Evolutionary conservation across 2,329 filamentous ascomycete genomes (phyloP), one percentile per base, ranked within the genome.

Genomic region (Botryotinia globosa): DNA sequence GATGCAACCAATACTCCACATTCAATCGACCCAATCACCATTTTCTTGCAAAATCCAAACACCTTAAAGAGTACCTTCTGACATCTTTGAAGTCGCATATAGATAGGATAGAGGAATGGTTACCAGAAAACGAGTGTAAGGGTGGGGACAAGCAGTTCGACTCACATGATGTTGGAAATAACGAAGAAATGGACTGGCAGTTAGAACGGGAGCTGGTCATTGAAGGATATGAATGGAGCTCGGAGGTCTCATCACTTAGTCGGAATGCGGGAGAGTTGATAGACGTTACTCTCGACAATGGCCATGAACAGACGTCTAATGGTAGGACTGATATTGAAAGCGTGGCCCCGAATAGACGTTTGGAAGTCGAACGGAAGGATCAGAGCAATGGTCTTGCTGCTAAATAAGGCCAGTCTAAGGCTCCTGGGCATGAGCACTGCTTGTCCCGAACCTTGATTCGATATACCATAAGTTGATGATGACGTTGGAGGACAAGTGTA

Each of bases 21-120:
- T 66, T 9, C 22, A 37, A 37, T 66, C 64, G 45, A 54, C 32
- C 64, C 34, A 66, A 54, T 54, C 64, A 65, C 45, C 42, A 66
- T 54, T 66, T 66, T 16, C 63, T 66, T 25, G 7, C 37, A 32
- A 66, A n/a, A 66, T 66, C 32, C n/a, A 54, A 66, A 39, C 64
- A 51, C 34, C 45, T 66, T 16, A 39, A 51, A 66, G 32, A 51
- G 16, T 51, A 54, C 64, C 64, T 66, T 37, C 32, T 54, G 2
- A 54, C 45, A 20, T 54, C 64, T 66, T 32, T 66, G 45, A 66
- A 25, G 45, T 66, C 32, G 32, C 64, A 66, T 37, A 51, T 39
- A 29, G 29, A 65, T 12, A 65, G 29, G 20, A 65, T 65, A 48
- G 45, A 66, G 22, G 22, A 54, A 66, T 66, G 45, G 64, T 66